These are phyloP conservation scores for Coemansia sp. DNA, from an alignment of 192 early-diverging fungal genomes.

Conservation along the genomic window DNA sequence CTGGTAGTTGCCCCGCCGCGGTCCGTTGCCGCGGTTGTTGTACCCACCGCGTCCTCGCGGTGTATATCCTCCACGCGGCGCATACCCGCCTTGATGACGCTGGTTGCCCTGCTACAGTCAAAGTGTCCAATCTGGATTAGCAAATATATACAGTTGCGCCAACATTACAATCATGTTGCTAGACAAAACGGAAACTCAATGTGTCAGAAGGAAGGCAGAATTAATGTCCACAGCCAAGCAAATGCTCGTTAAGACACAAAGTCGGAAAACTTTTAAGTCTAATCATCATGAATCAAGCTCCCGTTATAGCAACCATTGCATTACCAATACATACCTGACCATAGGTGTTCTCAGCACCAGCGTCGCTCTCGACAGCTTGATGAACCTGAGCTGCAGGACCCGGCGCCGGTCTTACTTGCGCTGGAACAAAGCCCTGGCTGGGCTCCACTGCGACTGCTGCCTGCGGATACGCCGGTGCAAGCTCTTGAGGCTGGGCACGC, in stretches of 20 bases:
- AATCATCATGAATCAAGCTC: slow-evolving; percentile 16
- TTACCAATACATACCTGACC: background rate
- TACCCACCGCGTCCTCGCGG: slow-evolving; percentile 24
- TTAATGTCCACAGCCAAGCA: slow-evolving; percentile 42
- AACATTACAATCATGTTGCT: background rate
- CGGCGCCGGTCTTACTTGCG: background rate
- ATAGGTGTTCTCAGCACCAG: background rate
- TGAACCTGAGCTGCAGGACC: background rate
- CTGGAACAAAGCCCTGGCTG: background rate
- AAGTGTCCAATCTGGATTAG: background rate
- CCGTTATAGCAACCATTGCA: background rate
- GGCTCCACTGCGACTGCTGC: background rate
- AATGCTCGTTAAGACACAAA: slow-evolving; percentile 25
- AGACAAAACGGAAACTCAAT: background rate
- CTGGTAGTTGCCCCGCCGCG: slow-evolving; percentile 37
- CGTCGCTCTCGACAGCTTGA: background rate
- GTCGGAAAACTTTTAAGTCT: slow-evolving; percentile 29
- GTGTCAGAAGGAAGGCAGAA: slow-evolving; percentile 58
- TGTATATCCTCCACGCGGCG: slow-evolving; percentile 22
- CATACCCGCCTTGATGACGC: slow-evolving; percentile 38
- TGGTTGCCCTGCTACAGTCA: slow-evolving; percentile 16
- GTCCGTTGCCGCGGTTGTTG: slow-evolving; percentile 23
- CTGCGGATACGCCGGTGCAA: background rate
- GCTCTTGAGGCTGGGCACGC: background rate
- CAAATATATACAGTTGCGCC: background rate